phyloP scores from a whole-genome alignment of 164 flowering plant species.

The Vitis cinerea region DNA sequence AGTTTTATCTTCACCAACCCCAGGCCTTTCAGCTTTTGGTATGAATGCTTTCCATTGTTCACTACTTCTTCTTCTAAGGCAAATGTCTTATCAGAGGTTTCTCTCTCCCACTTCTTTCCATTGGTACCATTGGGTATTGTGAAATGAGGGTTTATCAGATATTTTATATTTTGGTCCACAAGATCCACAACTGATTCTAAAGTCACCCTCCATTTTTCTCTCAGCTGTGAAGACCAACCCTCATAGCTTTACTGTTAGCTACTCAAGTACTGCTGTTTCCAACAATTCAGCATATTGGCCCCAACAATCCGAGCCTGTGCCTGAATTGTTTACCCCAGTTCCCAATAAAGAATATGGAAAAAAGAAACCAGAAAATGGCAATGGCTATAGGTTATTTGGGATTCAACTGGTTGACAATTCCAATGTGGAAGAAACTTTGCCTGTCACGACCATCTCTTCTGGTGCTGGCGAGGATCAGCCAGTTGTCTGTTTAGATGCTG shows the following conservation, averaged over 20 bases:
- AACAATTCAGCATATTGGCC: background rate
- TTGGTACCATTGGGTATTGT: too few species aligned
- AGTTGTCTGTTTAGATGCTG: background rate
- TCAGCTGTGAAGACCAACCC: background rate
- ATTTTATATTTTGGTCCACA: background rate
- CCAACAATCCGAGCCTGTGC: background rate
- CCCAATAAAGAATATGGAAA: background rate
- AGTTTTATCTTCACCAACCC: background rate
- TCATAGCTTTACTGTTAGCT: background rate
- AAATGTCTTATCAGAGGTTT: background rate
- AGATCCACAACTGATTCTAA: background rate
- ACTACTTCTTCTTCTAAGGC: background rate
- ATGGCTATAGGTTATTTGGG: constrained; percentile 1
- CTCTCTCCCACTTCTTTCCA: too few species aligned
- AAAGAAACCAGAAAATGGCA: background rate
- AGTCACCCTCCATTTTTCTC: background rate
- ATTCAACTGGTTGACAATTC: background rate
- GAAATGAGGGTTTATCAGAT: too few species aligned
- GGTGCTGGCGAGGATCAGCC: background rate
- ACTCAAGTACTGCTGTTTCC: background rate
- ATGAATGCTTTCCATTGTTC: background rate
- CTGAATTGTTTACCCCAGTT: background rate
- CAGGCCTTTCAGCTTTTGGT: background rate
- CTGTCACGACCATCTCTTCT: background rate
- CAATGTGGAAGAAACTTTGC: background rate